Base-by-base conservation (phyloP, 768 basidiomycete species). In the Infundibulicybe gibba region DNA sequence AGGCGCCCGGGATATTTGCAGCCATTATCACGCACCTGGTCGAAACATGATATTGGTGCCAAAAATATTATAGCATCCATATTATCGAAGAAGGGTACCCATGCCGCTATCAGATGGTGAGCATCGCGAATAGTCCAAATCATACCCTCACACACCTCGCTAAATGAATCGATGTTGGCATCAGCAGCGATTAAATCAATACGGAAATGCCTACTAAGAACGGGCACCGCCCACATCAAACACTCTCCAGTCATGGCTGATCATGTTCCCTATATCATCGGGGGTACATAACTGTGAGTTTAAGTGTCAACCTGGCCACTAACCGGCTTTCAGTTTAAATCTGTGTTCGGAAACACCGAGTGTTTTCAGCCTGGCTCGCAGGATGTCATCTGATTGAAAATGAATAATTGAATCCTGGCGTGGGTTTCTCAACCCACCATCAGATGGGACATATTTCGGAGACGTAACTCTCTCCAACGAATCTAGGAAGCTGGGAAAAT, bases 201-300 rank as follows among this genome's bases (percentile, higher is more conserved):
- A 10, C 3, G 32, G 31, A 34, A 46, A 49, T 49, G 66, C 79
- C 57, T 53, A 86, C 86, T 62, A 85, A 25, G 82, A 85, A 46
- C 85, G 73, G 42, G 82, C 81, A 3, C 87, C 87, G 19, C 87
- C 87, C 19, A 88, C 87, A 54, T 89, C 87, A 56, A 80, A 89
- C 25, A 88, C 66, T 49, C 71, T 65, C 71, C 77, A 79, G 52
- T 78, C 75, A 47, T 75, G 76, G 49, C 70, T 75, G 40, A 77
- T 51, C 62, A 76, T 58, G 47, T 75, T 76, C 11, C 72, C 78
- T 76, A 45, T 19, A 50, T 30, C 32, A 21, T n/a, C 32, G 44
- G 30, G 21, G 44, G 33, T 31, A 47, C 44, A 44, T 48, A 40
- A 44, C 32, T 31, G 12, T 38, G 35, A 11, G 16, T 31, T 13